Conservation (phyloP, 129 eudicot species). For the Tagetes erecta region DNA sequence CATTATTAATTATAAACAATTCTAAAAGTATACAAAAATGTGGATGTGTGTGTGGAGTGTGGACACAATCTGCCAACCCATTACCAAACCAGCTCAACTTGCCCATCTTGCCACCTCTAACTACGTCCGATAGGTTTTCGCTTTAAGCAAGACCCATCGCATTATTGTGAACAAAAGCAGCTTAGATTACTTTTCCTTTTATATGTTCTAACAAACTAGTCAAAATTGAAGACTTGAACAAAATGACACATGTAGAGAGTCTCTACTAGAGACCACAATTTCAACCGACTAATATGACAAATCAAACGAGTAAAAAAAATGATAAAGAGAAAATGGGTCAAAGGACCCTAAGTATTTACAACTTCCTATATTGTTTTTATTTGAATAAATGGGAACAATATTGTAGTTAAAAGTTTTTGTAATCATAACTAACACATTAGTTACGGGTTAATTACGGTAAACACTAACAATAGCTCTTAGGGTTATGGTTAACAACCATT, state of each 20-base stretch:
- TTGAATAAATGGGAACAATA: constrained; percentile 1
- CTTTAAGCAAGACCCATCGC: neutral
- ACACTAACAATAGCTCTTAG: neutral
- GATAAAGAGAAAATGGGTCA: neutral
- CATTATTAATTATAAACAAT: neutral
- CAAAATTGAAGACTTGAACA: neutral
- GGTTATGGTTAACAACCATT: neutral
- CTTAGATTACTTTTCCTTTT: constrained; percentile 5
- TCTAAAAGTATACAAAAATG: neutral
- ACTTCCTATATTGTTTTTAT: constrained; percentile 11
- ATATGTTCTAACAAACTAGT: neutral
- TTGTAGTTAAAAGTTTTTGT: neutral
- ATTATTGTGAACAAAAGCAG: neutral
- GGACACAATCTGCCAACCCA: neutral
- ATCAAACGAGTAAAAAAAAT: neutral
- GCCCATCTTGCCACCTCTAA: neutral
- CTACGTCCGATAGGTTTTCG: neutral
- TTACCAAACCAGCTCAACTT: neutral
- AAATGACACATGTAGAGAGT: neutral
- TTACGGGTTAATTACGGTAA: neutral
- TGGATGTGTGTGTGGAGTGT: neutral
- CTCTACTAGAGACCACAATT: neutral
- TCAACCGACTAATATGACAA: neutral
- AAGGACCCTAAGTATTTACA: neutral
- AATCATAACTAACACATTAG: neutral